Base-by-base conservation (phyloP, 495 filamentous ascomycete genomes). In the Saxophila tyrrhenica region DNA sequence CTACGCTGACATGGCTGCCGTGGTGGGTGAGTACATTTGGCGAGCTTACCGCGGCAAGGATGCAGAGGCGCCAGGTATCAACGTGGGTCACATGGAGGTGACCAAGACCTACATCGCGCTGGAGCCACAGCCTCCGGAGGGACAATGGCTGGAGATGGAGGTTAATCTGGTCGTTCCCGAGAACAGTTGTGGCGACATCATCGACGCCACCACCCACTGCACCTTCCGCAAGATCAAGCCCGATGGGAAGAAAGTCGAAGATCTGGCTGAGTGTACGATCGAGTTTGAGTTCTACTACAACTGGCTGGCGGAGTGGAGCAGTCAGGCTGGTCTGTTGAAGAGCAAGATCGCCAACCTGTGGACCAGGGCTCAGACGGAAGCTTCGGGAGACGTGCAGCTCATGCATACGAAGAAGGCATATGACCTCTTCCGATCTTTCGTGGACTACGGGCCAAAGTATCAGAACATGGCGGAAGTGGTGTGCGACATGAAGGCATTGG, bases 1-100 rank as follows among this genome's bases (percentile, higher is more conserved):
- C 23, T 73, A 73, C 54, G 70, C 65, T 13, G 73, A 76, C 49
- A 73, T 73, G 71, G 71, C 72, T 13, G 56, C 72, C 59, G 73
- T 69, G 1, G 58, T 68, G 24, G 68, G 66, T 29, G 64, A 73
- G 41, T 69, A 76, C 48, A 51, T 74, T 17, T 72, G 70, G 60
- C 67, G 64, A 43, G 56, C 70, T 23, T 56, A 73, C 9, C 59
- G 66, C 15, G 61, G 62, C 43, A 41, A 65, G 3, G 47, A 63
- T 8, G 58, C 51, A 11, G 45, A 54, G 10, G 77, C 78, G 0
- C 73, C 77, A 9, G 69, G 66, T 9, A 29, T 68, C 23, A 71
- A 72, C 42, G 63, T 69, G 20, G 61, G 60, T 51, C 53, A 62
- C 19, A 63, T 72, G 64, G 67, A 70, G 43, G 66, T 68, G 3